Conservation (phyloP, 805 yeast genomes). For the Candida anglica region DNA sequence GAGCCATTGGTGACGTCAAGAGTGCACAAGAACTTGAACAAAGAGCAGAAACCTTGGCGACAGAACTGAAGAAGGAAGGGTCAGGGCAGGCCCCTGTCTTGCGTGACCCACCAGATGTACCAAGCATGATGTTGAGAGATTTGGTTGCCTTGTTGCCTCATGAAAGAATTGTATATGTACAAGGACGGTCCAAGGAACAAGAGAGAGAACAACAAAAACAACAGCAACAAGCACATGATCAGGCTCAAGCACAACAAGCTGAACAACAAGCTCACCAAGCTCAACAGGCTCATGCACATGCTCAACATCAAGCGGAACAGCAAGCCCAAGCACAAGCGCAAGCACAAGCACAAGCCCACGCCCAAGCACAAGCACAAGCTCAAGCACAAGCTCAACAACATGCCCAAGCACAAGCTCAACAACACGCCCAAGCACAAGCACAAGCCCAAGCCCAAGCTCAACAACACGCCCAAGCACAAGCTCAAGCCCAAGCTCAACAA, state of each 20-base stretch:
- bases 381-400: conserved; percentile 4
- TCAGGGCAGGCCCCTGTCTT: conserved; percentile 37
- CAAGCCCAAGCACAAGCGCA: conserved; percentile 8
- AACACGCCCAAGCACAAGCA: too few species aligned
- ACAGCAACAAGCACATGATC: conserved; percentile 8
- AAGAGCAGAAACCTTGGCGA: conserved; percentile 39
- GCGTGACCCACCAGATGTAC: conserved; percentile 47
- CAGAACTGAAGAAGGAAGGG: conserved; percentile 39
- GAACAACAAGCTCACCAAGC: conserved; percentile 15
- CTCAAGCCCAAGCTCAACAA: too few species aligned
- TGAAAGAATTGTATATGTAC: conserved; percentile 37
- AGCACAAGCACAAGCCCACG: conserved; percentile 8
- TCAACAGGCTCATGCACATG: conserved; percentile 10
- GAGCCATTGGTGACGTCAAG: conserved; percentile 41
- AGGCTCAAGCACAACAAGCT: conserved; percentile 8
- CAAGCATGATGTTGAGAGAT: conserved; percentile 37
- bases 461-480: too few species aligned
- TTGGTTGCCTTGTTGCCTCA: conserved; percentile 38
- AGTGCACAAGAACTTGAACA: conserved; percentile 40
- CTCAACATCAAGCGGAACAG: conserved; percentile 6
- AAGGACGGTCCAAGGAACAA: conserved; percentile 24
- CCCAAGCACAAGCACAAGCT: conserved; percentile 11
- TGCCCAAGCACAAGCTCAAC: too few species aligned
- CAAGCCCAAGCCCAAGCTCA: too few species aligned
- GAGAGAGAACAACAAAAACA: conserved; percentile 11